Conservation (phyloP, 176 grass and related monocot genomes). For the Triticum dicoccoides region DNA sequence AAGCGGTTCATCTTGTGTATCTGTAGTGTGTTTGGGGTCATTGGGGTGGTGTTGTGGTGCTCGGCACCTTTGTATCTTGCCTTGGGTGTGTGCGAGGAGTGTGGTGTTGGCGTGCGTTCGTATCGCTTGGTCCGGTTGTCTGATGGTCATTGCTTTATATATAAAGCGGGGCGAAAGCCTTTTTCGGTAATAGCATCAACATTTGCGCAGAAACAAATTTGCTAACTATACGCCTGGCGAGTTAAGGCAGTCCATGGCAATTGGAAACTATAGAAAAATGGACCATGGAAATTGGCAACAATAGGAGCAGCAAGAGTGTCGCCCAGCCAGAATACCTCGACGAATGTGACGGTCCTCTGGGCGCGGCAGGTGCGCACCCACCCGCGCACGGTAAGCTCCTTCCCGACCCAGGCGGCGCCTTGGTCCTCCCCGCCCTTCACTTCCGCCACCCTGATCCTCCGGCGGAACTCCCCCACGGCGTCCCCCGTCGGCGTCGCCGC, state of each 20-base stretch:
- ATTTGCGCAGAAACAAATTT: conserved; percentile 15
- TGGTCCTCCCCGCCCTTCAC: conserved; percentile 74
- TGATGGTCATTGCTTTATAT: too few relatives aligned
- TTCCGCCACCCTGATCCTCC: conserved; percentile 56
- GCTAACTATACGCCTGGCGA: neutral
- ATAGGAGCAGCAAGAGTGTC: neutral
- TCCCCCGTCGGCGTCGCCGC: conserved; percentile 23
- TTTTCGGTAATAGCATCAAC: neutral
- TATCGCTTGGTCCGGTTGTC: too few relatives aligned
- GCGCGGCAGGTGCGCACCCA: conserved; percentile 95
- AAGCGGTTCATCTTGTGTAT: too few relatives aligned
- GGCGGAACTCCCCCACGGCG: conserved; percentile 64
- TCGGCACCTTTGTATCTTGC: too few relatives aligned
- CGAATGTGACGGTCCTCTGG: conserved; percentile 93
- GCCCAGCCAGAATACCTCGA: conserved; percentile 47
- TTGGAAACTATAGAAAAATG: neutral
- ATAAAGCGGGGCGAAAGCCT: too few relatives aligned
- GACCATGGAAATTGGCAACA: neutral
- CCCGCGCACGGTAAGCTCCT: conserved; percentile 66
- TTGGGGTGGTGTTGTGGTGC: too few relatives aligned
- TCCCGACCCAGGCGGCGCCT: conserved; percentile 64
- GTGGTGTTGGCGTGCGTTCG: too few relatives aligned
- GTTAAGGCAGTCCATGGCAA: neutral
- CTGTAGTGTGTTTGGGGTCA: too few relatives aligned
- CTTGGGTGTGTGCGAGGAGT: too few relatives aligned